A percentile compares a stretch with the other conserved stretches of the same genome.
These are phyloP conservation scores for Hemisphaericaspora lyxosophila DNA, from an alignment of 1,139 yeast genomes.

Conservation along the genomic window DNA sequence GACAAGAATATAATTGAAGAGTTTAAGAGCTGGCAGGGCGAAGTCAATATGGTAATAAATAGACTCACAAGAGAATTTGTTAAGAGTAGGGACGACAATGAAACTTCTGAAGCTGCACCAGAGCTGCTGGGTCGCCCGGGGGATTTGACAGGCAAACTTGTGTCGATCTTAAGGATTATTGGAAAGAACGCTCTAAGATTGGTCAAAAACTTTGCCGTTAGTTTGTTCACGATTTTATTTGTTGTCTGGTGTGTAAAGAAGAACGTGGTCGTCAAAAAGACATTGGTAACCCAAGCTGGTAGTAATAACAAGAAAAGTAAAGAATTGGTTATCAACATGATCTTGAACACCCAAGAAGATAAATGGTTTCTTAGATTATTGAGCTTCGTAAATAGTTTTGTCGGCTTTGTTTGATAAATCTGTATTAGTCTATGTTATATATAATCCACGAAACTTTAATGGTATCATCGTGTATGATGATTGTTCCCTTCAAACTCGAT, in stretches of 20 bases:
- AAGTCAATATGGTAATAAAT: constrained; percentile 41
- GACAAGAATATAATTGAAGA: constrained; percentile 27
- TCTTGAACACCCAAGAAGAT: constrained; percentile 44
- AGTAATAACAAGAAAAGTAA: constrained; percentile 26
- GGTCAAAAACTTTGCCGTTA: constrained; percentile 38
- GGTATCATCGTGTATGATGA: no score
- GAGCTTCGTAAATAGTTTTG: constrained; percentile 39
- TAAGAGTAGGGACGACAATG: constrained; percentile 12
- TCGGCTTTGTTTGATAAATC: constrained; percentile 40
- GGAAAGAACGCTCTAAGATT: constrained; percentile 31
- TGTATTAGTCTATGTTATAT: no score
- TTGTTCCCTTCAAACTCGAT: no score
- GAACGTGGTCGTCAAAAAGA: constrained; percentile 41
- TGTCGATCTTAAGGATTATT: constrained; percentile 25
- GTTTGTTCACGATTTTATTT: constrained; percentile 39
- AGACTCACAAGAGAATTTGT: constrained; percentile 40
- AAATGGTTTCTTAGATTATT: constrained; percentile 48
- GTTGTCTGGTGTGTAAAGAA: constrained; percentile 46
- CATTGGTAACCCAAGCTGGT: constrained; percentile 36
- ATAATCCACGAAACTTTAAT: no score
- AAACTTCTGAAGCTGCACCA: constrained; percentile 15
- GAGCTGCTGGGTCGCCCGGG: constrained; percentile 14
- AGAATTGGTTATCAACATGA: constrained; percentile 47
- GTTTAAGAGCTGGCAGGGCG: constrained; percentile 47
- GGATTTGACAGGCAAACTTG: constrained; percentile 26